Percentiles rank a stretch among this genome's conserved stretches.
phyloP scores from a whole-genome alignment of 371 early-diverging fungal genomes.

The Cokeromyces recurvatus region DNA sequence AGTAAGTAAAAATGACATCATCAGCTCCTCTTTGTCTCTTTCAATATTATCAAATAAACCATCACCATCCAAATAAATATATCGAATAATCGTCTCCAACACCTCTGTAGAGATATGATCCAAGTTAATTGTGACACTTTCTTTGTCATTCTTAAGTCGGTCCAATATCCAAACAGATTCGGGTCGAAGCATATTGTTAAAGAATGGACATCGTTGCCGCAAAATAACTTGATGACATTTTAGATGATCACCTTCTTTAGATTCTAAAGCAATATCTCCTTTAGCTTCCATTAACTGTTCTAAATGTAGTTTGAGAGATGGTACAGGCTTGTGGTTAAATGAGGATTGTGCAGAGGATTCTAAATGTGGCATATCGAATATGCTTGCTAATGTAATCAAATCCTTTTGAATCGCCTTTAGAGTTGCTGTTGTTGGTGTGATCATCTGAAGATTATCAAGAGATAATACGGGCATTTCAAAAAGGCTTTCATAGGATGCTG shows the following conservation, averaged over 20 bases:
- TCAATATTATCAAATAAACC: conserved; percentile 38
- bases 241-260: conserved; percentile 20
- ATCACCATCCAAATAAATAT: conserved; percentile 49
- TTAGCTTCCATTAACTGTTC: conserved; percentile 2
- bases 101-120: conserved; percentile 43
- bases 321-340: conserved; percentile 21
- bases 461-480: conserved; percentile 20
- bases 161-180: conserved; percentile 49
- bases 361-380: conserved; percentile 26
- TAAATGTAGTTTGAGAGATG: conserved; percentile 13
- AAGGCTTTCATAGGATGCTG: conserved; percentile 29
- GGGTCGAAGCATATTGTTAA: conserved; percentile 51
- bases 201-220: conserved; percentile 62
- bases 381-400: conserved; percentile 18
- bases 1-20: conserved; percentile 47
- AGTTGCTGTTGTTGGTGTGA: not conserved
- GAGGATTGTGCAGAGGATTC: conserved; percentile 21
- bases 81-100: conserved; percentile 42
- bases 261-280: conserved; percentile 40
- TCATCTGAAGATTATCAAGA: no score
- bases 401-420: conserved; percentile 22
- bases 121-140: conserved; percentile 37
- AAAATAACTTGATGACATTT: conserved; percentile 55
- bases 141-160: conserved; percentile 15
- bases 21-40: conserved; percentile 40